Percentiles rank a stretch among this genome's conserved stretches.
These are phyloP conservation scores for Rutidosis leptorrhynchoides DNA, from an alignment of 129 eudicot genomes.

Conservation along the genomic window DNA sequence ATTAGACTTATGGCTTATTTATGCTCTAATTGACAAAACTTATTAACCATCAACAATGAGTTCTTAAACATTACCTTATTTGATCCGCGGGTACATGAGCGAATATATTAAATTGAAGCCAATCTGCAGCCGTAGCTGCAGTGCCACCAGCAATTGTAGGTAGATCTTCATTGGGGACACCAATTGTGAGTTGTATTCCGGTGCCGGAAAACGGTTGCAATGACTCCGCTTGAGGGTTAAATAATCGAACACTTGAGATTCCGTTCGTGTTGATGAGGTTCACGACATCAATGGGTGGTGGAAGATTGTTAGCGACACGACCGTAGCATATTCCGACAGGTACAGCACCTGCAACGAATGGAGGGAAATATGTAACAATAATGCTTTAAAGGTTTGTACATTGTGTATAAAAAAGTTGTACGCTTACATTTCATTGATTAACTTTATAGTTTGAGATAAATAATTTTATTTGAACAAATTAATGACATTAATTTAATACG, in stretches of 20 bases:
- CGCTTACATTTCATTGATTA: too few species aligned
- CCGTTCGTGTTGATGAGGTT: conserved; percentile 53
- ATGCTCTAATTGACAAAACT: not conserved
- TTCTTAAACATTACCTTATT: conserved; percentile 23
- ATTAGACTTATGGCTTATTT: too few species aligned
- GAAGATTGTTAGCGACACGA: conserved; percentile 59
- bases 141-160: conserved; percentile 48
- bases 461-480: too few species aligned
- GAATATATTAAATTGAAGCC: conserved; percentile 64
- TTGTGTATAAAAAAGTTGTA: too few species aligned
- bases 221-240: conserved; percentile 53
- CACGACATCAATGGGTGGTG: conserved; percentile 46
- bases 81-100: conserved; percentile 41
- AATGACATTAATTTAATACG: too few species aligned
- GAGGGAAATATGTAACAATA: not conserved
- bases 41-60: not conserved
- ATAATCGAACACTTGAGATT: conserved; percentile 53
- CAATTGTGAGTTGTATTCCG: conserved; percentile 60
- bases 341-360: conserved; percentile 39
- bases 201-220: conserved; percentile 52
- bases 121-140: conserved; percentile 32
- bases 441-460: too few species aligned
- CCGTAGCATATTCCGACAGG: conserved; percentile 81
- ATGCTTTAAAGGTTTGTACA: too few species aligned
- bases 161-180: conserved; percentile 65